Base-by-base conservation (phyloP, 441 rosid genomes). In the Kokia cookei region DNA sequence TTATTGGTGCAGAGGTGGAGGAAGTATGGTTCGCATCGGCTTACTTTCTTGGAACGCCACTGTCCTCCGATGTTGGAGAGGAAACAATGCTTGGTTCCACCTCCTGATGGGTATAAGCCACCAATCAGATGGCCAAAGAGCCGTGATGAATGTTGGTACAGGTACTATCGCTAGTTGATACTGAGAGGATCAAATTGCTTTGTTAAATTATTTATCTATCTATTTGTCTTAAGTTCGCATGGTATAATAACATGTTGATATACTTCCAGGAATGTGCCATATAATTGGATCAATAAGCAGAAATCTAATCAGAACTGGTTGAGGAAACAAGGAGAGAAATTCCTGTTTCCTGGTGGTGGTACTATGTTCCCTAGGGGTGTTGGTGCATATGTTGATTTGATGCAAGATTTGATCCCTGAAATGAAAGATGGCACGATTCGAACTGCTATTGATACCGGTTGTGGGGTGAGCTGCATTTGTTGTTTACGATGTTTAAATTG, bases 361-460 rank as follows among this genome's bases (percentile, higher is more conserved):
- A 95, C 99, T 12, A 95, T 95, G 99, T 95, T 95, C 83, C 98
- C 98, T 0, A 80, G 74, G 60, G 99, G 99, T 80, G 99, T 95
- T 62, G 79, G 95, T 75, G 97, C 94, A 22, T 95, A 95, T 55
- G 99, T 95, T 17, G 97, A 95, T 82, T 76, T 86, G 84, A 95
- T 93, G 99, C 91, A 81, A 82, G 98, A 91, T 76, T 81, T 95
- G 83, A 91, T 95, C 78, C 98, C 99, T 40, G 98, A 85, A 75
- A 91, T 95, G 94, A 88, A 88, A 71, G 97, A 95, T 42, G 99
- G 99, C 51, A 90, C 95, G 19, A 80, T 95, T 59, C 89, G 98
- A 40, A 91, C 97, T 3, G 97, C 99, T 40, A 90, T 95, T 67
- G 99, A 95, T 83, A 93, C 99, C 42, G 99, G 99, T 12, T 95